Base-by-base conservation (phyloP, 2,329 filamentous ascomycete species). In the Tolypocladium nubicola region DNA sequence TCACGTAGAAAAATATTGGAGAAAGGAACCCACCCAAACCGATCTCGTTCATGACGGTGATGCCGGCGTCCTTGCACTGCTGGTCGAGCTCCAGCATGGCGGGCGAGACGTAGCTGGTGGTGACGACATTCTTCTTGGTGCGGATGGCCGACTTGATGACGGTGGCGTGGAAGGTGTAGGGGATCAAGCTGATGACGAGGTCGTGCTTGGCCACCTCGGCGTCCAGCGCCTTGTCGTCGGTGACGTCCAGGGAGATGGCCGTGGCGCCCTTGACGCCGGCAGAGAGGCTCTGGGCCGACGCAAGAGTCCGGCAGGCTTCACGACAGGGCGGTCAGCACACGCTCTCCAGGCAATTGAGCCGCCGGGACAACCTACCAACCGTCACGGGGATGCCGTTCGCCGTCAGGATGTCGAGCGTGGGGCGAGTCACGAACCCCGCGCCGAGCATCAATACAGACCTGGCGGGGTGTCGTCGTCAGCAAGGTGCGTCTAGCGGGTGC, bases 1-100 rank as follows among this genome's bases (percentile, higher is more conserved):
- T 11, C 4, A 35, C 8, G 16, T 7, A 9, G 19, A 35, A 10
- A 10, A 19, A n/a, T 6, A 26, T 19, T 11, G 26, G 14, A 11
- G 4, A n/a, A 14, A 33, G 7, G 26, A 11, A 50, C 47, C 16
- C 45, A 49, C 45, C 45, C 59, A 88, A 69, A 61, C 90, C 90
- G 69, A 96, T 95, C 82, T 97, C 93, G 76, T 97, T 97, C 88
- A 97, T 92, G 70, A 97, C 92, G 13, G 90, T 96, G 70, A 97
- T 97, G 60, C 91, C 92, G 21, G 93, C 93, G 61, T 87, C 88
- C 81, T 96, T 96, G 71, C 82, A 85, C 66, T 87, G 78, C 66
- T 85, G 79, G 67, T 97, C 88, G 54, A 97, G 84, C 78, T 92
- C 93, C 76, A 87, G 75, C 91, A 97, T 97, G 63, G 90, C 89